Evolutionary conservation across 805 yeast species (phyloP), one percentile per base, ranked within the genome.

Genomic region (Candida patagonica): DNA sequence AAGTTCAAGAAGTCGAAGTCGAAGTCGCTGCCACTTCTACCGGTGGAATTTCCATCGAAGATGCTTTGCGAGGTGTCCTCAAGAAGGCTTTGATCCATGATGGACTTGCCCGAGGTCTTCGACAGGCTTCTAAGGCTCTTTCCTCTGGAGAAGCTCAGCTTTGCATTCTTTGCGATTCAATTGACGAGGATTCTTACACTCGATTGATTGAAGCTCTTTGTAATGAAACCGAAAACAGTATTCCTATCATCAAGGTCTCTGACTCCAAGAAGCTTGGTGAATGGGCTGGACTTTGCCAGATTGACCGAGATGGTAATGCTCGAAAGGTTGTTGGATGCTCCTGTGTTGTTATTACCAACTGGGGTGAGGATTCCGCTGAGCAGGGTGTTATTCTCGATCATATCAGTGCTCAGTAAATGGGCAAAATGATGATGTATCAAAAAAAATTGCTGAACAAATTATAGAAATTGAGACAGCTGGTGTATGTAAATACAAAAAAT

Each of bases 261-360:
- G 98, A 92, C 68, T 96, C 97, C 67, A 92, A 92, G 82, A 84
- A 86, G 77, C 80, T 92, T 68, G 99, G 99, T 80, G 97, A 92
- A 79, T 92, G 98, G 98, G 97, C 97, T 65, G 98, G 98, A 83
- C 78, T 92, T 61, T 92, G 96, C 78, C 86, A 87, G 75, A 80
- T 89, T 64, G 97, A 92, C 94, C 86, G 96, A 76, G 97, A 92
- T 64, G 99, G 98, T 76, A 87, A 89, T 78, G 96, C 97, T 74
- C 87, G 96, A 80, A 92, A 92, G 86, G 97, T 92, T 63, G 98
- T 92, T 69, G 98, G 98, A 75, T 94, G 96, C 73, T 88, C 97
- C 62, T 89, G 95, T 73, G 96, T 89, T 67, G 98, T 92, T 62
- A 85, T 92, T 79, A 88, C 84, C 80, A 81, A 87, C 94, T 92